phyloP scores from a whole-genome alignment of 345 rosid species.

The Conringia planisiliqua region DNA sequence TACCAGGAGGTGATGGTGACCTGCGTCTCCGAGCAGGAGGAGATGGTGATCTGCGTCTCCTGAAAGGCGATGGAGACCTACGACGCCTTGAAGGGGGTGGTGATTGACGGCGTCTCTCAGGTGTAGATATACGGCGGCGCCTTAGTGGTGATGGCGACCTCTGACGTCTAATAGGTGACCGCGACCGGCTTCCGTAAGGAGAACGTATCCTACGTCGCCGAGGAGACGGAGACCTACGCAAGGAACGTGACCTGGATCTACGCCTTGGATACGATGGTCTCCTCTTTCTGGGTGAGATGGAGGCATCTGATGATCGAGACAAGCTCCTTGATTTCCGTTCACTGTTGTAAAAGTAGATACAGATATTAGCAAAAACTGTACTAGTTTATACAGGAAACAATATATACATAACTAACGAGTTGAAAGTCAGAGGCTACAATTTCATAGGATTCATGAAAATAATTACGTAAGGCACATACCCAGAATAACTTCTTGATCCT shows the following conservation, averaged over 20 bases:
- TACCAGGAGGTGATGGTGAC: conserved; percentile 43
- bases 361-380: conserved; percentile 15
- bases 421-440: neutral
- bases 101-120: conserved; percentile 35
- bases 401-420: neutral
- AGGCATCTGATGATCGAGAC: conserved; percentile 57
- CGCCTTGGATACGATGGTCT: conserved; percentile 44
- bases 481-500: conserved; percentile 61
- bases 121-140: conserved; percentile 46
- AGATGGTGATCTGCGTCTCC: conserved; percentile 36
- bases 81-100: conserved; percentile 40
- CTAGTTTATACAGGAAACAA: neutral
- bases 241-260: conserved; percentile 54
- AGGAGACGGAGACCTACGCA: conserved; percentile 39
- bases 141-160: conserved; percentile 43
- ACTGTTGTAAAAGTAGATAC: conserved; percentile 30
- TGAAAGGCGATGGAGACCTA: conserved; percentile 42
- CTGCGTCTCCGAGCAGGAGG: conserved; percentile 31
- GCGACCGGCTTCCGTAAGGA: conserved; percentile 32
- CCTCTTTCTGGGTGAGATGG: conserved; percentile 56
- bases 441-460: neutral
- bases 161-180: conserved; percentile 39
- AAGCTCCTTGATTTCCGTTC: conserved; percentile 60
- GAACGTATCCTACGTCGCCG: conserved; percentile 38
- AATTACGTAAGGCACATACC: conserved; percentile 37